Conservation (phyloP, 192 early-diverging fungal species). For the Backusella sp. region DNA sequence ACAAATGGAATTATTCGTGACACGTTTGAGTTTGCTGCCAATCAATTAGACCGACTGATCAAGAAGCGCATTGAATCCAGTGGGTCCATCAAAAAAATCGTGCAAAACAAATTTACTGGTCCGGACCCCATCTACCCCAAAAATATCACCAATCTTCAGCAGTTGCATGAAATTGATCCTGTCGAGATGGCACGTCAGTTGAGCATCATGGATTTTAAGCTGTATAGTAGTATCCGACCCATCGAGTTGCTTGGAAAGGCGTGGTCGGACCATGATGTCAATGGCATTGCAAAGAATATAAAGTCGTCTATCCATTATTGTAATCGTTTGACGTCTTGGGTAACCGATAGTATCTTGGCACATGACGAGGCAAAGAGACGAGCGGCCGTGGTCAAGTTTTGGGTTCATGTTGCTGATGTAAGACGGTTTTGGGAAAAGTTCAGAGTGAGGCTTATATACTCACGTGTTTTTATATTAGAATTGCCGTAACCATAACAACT, state of each 20-base stretch:
- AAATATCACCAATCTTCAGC: constrained; percentile 64
- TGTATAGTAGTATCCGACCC: constrained; percentile 81
- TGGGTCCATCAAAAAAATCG: constrained; percentile 51
- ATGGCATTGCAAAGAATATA: constrained; percentile 75
- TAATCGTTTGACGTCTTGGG: constrained; percentile 88
- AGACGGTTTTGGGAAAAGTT: not conserved
- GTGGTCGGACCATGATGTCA: constrained; percentile 65
- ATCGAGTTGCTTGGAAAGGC: constrained; percentile 89
- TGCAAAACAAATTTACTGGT: constrained; percentile 55
- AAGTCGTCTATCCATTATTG: constrained; percentile 82
- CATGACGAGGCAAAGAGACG: constrained; percentile 84
- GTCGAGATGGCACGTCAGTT: constrained; percentile 92
- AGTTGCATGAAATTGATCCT: constrained; percentile 85
- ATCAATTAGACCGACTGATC: constrained; percentile 2
- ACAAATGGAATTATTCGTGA: constrained; percentile 16
- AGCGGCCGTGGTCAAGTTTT: constrained; percentile 73
- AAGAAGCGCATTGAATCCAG: constrained; percentile 1
- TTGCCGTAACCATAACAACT: constrained; percentile 89
- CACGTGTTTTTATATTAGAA: constrained; percentile 36
- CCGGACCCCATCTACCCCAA: constrained; percentile 80
- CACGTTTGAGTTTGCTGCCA: not conserved
- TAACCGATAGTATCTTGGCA: constrained; percentile 74
- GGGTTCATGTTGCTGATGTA: constrained; percentile 76
- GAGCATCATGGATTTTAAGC: constrained; percentile 80
- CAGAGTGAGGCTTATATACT: not conserved